Evolutionary conservation across 1,284 basidiomycete genomes (phyloP).

Genomic region (Pyrrhoderma noxium): DNA sequence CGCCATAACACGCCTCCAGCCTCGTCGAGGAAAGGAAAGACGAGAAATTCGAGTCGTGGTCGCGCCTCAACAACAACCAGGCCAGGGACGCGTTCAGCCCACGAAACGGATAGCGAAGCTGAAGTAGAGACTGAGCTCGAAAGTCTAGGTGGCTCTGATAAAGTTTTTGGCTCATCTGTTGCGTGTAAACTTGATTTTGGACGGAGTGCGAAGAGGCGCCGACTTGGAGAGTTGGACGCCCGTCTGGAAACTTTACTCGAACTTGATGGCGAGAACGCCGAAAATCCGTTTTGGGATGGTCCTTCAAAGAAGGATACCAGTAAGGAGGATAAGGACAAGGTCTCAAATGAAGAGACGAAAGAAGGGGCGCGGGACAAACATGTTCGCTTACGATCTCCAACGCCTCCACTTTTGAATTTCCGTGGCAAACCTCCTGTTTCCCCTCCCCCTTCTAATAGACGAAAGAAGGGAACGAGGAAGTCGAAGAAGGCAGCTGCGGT

Average conservation of each 20-base stretch:
- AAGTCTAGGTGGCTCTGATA: not conserved
- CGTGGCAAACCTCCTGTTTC: slow-evolving; percentile 30
- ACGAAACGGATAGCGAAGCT: slow-evolving; percentile 9
- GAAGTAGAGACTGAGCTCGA: slow-evolving; percentile 4
- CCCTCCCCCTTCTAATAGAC: slow-evolving; percentile 32
- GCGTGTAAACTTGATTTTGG: slow-evolving; percentile 15
- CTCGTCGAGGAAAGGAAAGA: not conserved
- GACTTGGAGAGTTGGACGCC: slow-evolving; percentile 23
- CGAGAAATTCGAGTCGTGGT: not conserved
- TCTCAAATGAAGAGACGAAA: slow-evolving; percentile 4
- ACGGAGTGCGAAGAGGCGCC: slow-evolving; percentile 23
- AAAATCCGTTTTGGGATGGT: slow-evolving; percentile 31
- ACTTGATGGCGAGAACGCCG: slow-evolving; percentile 26
- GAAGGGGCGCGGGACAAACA: slow-evolving; percentile 15
- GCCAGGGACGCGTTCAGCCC: not conserved
- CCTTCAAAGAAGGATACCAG: slow-evolving; percentile 8
- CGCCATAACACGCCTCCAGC: not conserved
- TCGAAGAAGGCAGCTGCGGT: not conserved
- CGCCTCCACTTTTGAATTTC: slow-evolving; percentile 25
- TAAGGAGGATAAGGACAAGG: slow-evolving; percentile 16
- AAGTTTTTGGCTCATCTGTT: not conserved
- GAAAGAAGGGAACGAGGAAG: slow-evolving; percentile 4
- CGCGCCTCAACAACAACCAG: not conserved
- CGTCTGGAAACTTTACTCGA: slow-evolving; percentile 22
- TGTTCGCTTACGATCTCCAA: slow-evolving; percentile 22